Percentiles rank a stretch among this genome's conserved stretches.
phyloP scores from a whole-genome alignment of 2,329 filamentous ascomycete genomes.

The Lachnellula subtilissima region DNA sequence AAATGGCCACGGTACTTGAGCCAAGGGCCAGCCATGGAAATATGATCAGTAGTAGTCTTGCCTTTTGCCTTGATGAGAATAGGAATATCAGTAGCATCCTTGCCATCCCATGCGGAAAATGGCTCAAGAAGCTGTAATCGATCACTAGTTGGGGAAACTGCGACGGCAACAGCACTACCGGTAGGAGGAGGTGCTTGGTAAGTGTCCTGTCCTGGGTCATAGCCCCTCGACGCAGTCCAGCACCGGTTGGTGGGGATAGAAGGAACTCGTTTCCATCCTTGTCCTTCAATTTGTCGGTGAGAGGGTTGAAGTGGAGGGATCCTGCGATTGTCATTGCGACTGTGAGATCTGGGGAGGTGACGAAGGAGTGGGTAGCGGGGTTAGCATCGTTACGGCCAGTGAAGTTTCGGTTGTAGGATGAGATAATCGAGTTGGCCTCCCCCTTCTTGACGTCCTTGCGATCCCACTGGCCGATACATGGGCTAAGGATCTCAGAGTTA shows the following conservation, averaged over 20 bases:
- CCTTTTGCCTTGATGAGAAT: slow-evolving; percentile 96
- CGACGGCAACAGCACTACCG: slow-evolving; percentile 66
- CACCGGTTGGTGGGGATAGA: slow-evolving; percentile 73
- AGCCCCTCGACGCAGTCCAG: slow-evolving; percentile 73
- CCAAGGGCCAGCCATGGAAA: slow-evolving; percentile 96
- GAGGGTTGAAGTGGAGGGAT: slow-evolving; percentile 86
- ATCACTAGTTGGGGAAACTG: slow-evolving; percentile 83
- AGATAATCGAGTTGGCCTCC: slow-evolving; percentile 91
- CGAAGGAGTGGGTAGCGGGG: slow-evolving; percentile 90
- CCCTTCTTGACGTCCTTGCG: slow-evolving; percentile 92
- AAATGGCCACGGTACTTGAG: slow-evolving; percentile 98
- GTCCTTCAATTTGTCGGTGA: slow-evolving; percentile 87
- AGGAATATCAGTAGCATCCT: slow-evolving; percentile 77
- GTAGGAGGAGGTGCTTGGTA: slow-evolving; percentile 92
- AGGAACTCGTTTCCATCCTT: slow-evolving; percentile 96
- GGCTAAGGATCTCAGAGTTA: too few relatives aligned
- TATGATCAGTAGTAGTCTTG: slow-evolving; percentile 97
- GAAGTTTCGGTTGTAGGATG: slow-evolving; percentile 99
- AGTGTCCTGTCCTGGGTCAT: slow-evolving; percentile 86
- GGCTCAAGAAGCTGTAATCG: slow-evolving; percentile 88
- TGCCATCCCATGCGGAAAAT: slow-evolving; percentile 86
- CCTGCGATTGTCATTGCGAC: slow-evolving; percentile 83
- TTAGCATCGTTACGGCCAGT: slow-evolving; percentile 96
- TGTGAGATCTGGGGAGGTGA: slow-evolving; percentile 84
- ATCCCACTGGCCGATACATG: slow-evolving; percentile 67